Evolutionary conservation across 2,329 filamentous ascomycete genomes (phyloP).

Genomic region (Trichoderma endophyticum): DNA sequence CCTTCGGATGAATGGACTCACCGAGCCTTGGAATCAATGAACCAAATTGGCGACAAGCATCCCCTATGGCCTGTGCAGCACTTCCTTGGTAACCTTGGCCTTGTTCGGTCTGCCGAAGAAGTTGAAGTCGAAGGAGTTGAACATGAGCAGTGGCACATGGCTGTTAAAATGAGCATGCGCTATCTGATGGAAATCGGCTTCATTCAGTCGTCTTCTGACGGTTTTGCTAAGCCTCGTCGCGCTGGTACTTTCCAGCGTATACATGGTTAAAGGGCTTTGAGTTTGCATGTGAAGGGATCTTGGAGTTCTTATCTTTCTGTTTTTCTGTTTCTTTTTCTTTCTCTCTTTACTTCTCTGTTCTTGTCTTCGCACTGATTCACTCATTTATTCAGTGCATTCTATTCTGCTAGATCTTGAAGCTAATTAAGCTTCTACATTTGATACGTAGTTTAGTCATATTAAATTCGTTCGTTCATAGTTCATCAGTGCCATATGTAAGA

Average conservation of each 20-base stretch:
- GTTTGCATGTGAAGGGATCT: not conserved
- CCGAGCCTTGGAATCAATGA: conserved; percentile 16
- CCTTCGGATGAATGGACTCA: conserved; percentile 22
- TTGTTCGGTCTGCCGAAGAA: not conserved
- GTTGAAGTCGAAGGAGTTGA: not conserved
- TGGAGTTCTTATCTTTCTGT: not conserved
- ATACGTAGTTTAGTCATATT: not conserved
- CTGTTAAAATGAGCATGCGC: conserved; percentile 14
- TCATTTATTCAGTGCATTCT: not conserved
- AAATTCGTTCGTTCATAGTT: not conserved
- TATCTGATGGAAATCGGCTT: conserved; percentile 13
- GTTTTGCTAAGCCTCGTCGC: conserved; percentile 11
- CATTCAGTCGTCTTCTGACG: conserved; percentile 8
- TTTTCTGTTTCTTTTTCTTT: not conserved
- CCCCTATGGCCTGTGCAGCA: conserved; percentile 28
- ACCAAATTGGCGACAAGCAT: conserved; percentile 22
- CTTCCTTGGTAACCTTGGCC: conserved; percentile 21
- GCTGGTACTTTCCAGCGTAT: conserved; percentile 11
- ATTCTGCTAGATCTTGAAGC: not conserved
- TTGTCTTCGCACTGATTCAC: not conserved
- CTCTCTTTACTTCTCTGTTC: not conserved
- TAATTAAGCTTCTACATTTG: not conserved
- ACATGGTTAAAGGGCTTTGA: not conserved
- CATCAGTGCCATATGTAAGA: not conserved
- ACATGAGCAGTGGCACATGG: not conserved